A percentile compares a stretch with the other conserved stretches of the same genome.
Evolutionary conservation across 2,329 filamentous ascomycete species (phyloP).

Genomic region (Fusarium begoniae): DNA sequence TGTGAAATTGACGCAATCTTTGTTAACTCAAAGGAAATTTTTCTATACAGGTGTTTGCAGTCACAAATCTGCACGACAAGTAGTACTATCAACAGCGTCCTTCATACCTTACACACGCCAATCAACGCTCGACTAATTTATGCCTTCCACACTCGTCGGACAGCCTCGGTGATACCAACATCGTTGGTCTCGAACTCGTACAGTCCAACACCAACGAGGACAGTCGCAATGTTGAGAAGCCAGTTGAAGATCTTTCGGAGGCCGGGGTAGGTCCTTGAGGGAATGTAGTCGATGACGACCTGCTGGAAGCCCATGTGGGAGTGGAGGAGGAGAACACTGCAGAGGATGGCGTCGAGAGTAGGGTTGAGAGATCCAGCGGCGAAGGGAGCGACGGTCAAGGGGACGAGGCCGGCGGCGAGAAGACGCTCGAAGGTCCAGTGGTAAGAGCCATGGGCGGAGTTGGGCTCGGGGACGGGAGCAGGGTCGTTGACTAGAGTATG

Average conservation of each 20-base stretch:
- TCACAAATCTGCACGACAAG: slow-evolving; percentile 36
- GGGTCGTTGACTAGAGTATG: slow-evolving; percentile 80
- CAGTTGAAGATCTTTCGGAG: slow-evolving; percentile 75
- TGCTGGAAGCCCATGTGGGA: slow-evolving; percentile 96
- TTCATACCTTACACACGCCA: slow-evolving; percentile 12
- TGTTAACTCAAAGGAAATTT: slow-evolving; percentile 34
- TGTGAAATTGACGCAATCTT: slow-evolving; percentile 28
- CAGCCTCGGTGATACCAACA: slow-evolving; percentile 88
- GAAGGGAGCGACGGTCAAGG: slow-evolving; percentile 90
- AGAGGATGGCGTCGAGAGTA: slow-evolving; percentile 84
- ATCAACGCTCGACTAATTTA: slow-evolving; percentile 45
- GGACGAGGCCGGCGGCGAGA: slow-evolving; percentile 82
- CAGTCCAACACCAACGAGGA: slow-evolving; percentile 84
- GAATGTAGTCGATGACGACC: slow-evolving; percentile 91
- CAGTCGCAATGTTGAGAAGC: slow-evolving; percentile 80
- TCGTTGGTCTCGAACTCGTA: slow-evolving; percentile 99
- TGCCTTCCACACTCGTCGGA: slow-evolving; percentile 91
- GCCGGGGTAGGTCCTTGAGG: slow-evolving; percentile 73
- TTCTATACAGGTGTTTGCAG: slow-evolving; percentile 44
- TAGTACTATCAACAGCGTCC: slow-evolving; percentile 24
- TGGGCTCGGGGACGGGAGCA: slow-evolving; percentile 74
- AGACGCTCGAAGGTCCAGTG: slow-evolving; percentile 98
- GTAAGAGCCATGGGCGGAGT: slow-evolving; percentile 89
- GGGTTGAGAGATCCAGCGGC: slow-evolving; percentile 92
- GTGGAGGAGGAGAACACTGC: slow-evolving; percentile 85